phyloP scores from a whole-genome alignment of 1,284 basidiomycete genomes.

The Laetiporus sulphureus region DNA sequence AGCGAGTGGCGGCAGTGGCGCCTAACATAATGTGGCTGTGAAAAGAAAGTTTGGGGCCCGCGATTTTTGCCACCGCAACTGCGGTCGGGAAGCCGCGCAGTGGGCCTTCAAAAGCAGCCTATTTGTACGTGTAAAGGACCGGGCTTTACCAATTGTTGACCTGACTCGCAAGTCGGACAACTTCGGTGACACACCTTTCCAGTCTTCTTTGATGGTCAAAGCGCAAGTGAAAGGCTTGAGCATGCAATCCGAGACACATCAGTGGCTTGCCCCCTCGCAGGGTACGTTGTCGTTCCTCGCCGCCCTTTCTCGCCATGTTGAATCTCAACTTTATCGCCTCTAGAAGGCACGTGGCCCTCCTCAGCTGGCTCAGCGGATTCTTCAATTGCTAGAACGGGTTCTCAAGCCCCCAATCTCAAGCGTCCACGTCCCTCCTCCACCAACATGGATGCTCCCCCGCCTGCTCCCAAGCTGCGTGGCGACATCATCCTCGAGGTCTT shows the following conservation, averaged over 20 bases:
- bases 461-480: conserved; percentile 37
- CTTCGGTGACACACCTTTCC: background rate
- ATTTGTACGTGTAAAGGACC: conserved; percentile 5
- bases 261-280: conserved; percentile 11
- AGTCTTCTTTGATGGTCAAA: conserved; percentile 19
- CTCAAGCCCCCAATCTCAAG: conserved; percentile 20
- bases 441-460: conserved; percentile 22
- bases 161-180: conserved; percentile 2
- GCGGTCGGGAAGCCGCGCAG: no score
- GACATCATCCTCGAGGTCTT: conserved; percentile 59
- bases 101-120: no score
- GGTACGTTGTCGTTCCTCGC: conserved; percentile 10
- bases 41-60: no score
- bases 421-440: conserved; percentile 17
- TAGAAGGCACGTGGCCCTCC: conserved; percentile 24
- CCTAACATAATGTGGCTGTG: no score
- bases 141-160: background rate
- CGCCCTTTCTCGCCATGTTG: conserved; percentile 8
- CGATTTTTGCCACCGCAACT: no score
- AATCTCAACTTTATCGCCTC: conserved; percentile 11
- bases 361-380: conserved; percentile 8
- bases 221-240: conserved; percentile 19
- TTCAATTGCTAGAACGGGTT: conserved; percentile 16
- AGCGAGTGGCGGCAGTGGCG: no score
- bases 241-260: conserved; percentile 19